Evolutionary conservation across 2,329 filamentous ascomycete species (phyloP), one percentile per base, ranked within the genome.

Genomic region (Colletotrichum chlorophyti): DNA sequence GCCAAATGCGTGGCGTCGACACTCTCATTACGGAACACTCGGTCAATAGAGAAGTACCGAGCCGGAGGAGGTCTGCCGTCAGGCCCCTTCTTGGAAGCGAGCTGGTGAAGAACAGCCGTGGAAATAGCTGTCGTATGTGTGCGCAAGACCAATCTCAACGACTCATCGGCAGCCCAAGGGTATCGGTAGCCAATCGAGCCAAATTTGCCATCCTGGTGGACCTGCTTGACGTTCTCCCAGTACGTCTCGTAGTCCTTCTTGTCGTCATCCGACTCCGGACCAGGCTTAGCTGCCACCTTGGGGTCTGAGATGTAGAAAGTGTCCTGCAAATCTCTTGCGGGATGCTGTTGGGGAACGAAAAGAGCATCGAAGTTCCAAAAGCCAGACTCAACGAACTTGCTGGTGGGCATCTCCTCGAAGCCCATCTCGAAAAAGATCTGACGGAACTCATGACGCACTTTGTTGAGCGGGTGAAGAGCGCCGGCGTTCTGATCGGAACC

Each of bases 381-480:
- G 42, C 94, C 93, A 11, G 93, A 94, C 78, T 99, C 95, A 63
- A 98, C 93, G 72, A 89, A 97, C 73, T 91, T 87, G 77, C 90
- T 90, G 46, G 94, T 97, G 12, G 93, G 91, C 95, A 99, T 98
- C 81, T 99, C 95, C 69, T 94, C 89, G 79, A 98, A 99, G 50
- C 94, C 95, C 88, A 97, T 96, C 73, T 97, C 93, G 78, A 99
- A 98, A 87, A 99, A 99, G 72, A 99, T 97, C 71, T 95, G 91
- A 58, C 95, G 84, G 84, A 99, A 97, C 77, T 98, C 95, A 68
- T 91, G 86, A 66, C 95, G 90, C 68, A 98, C 94, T 81, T 98
- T 98, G 79, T 93, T 97, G 65, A 99, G 79, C 70, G 88, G 87
- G 70, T 83, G 89, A 70, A 83, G 75, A 12, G 85, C 83, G 48